Evolutionary conservation across 2,329 filamentous ascomycete genomes (phyloP).

Genomic region (Beauveria sp.): DNA sequence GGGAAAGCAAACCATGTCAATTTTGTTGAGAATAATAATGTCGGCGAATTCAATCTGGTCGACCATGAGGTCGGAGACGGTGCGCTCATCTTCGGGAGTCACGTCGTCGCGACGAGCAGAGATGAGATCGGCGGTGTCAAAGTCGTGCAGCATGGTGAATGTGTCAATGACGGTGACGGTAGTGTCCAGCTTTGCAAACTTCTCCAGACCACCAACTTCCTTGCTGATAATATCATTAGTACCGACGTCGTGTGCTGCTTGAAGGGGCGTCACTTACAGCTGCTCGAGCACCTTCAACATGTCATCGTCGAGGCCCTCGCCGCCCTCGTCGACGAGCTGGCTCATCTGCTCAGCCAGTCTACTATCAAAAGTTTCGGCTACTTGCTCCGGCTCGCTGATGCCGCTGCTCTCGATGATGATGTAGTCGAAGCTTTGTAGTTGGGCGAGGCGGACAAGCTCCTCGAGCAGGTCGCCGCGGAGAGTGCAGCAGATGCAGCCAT

Average conservation of each 20-base stretch:
- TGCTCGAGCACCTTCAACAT: conserved; percentile 29
- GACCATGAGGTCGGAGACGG: conserved; percentile 67
- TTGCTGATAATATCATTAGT: conserved; percentile 23
- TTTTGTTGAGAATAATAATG: conserved; percentile 64
- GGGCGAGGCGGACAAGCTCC: conserved; percentile 56
- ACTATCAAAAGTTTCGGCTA: conserved; percentile 63
- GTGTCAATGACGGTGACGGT: conserved; percentile 67
- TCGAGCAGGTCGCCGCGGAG: conserved; percentile 63
- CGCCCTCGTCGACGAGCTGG: conserved; percentile 23
- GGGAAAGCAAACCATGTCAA: conserved; percentile 44
- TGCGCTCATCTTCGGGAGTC: conserved; percentile 60
- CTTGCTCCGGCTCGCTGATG: conserved; percentile 66
- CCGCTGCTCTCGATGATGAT: conserved; percentile 65
- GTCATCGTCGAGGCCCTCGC: conserved; percentile 25
- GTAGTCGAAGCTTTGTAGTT: conserved; percentile 59
- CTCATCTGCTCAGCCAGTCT: conserved; percentile 43
- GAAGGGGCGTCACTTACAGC: conserved; percentile 20
- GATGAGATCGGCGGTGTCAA: conserved; percentile 61
- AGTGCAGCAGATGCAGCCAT: conserved; percentile 71
- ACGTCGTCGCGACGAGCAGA: conserved; percentile 57
- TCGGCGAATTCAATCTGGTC: conserved; percentile 74
- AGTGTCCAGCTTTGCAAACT: conserved; percentile 59
- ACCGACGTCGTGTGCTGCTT: not conserved
- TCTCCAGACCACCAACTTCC: conserved; percentile 55
- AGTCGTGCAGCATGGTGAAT: conserved; percentile 65